Conservation (phyloP, 1,139 yeast genomes). For the Magnusiomyces ingens region DNA sequence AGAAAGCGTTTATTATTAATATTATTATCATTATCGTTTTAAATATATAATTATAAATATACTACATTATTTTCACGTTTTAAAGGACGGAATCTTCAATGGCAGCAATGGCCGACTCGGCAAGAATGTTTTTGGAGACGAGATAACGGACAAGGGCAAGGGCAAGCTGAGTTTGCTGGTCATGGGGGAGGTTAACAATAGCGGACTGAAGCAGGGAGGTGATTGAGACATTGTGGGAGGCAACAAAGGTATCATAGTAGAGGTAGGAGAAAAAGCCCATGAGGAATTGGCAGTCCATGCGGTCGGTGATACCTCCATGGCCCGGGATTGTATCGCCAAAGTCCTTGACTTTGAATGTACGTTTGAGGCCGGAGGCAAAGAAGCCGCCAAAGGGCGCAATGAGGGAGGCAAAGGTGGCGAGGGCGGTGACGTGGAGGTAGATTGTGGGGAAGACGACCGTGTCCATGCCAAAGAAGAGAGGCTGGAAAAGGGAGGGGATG, state of each 20-base stretch:
- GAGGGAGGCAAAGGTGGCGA: conserved; percentile 92
- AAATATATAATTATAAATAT: not conserved
- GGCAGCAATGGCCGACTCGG: too few species aligned
- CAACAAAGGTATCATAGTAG: conserved; percentile 86
- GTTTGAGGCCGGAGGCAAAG: conserved; percentile 92
- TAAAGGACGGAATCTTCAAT: not conserved
- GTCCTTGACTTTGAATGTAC: conserved; percentile 94
- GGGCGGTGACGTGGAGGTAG: conserved; percentile 75
- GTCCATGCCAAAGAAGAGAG: conserved; percentile 37
- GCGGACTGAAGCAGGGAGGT: conserved; percentile 72
- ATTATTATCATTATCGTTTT: not conserved
- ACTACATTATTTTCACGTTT: not conserved
- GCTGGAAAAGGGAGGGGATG: conserved; percentile 62
- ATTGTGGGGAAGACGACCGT: conserved; percentile 70
- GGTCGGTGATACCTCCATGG: conserved; percentile 96
- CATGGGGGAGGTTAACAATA: conserved; percentile 59
- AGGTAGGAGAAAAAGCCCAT: conserved; percentile 95
- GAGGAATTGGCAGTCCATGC: conserved; percentile 95
- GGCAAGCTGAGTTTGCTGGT: conserved; percentile 60
- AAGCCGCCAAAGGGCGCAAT: conserved; percentile 99
- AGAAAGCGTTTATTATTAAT: not conserved
- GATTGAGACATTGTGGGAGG: conserved; percentile 55
- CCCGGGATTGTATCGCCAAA: conserved; percentile 94
- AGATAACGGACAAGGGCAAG: conserved; percentile 58
- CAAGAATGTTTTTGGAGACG: conserved; percentile 46